Base-by-base conservation (phyloP, 495 filamentous ascomycete genomes). In the Aspergillus mulundensis region DNA sequence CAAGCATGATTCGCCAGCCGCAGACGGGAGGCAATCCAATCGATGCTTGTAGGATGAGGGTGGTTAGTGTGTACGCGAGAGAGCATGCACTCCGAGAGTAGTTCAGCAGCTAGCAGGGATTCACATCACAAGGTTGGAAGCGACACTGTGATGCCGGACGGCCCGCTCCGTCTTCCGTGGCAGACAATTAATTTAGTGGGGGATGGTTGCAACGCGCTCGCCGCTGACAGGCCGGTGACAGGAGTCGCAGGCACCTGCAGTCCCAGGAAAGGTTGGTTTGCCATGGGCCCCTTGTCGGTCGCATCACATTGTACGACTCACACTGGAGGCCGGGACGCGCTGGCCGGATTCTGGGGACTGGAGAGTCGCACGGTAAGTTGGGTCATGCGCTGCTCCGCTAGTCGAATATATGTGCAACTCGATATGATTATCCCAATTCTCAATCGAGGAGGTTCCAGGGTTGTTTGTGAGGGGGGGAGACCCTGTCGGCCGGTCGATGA, bases 141-240 rank as follows among this genome's bases (percentile, higher is more conserved):
- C 32, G 36, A 58, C 53, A 60, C 57, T 28, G 4, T 4, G 8
- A 8, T 28, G 25, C 25, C 8, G 3, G 25, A 70, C 73, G 73
- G 72, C 63, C 72, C 72, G 73, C 74, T 8, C 25, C 70, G 56
- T 66, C 72, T 70, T 72, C 74, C 70, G 56, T 66, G 67, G 73
- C 69, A 59, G 34, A 43, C 18, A 58, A 57, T 57, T 54, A 38
- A 50, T 50, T 48, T 50, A 48, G 7, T 49, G 51, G 43, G 52
- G 18, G 55, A 50, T 55, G 54, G 61, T 61, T 59, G 53, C 58
- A 61, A 60, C 46, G 56, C 53, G n/a, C n/a, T n/a, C n/a, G n/a
- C n/a, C n/a, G n/a, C 59, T 60, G 53, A 60, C 56, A 50, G 53
- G 53, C 45, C 28, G 42, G 15, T 36, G 32, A 36, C 32, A 36